These are phyloP conservation scores for Ricinus communis DNA, from an alignment of 345 rosid genomes.

Conservation along the genomic window DNA sequence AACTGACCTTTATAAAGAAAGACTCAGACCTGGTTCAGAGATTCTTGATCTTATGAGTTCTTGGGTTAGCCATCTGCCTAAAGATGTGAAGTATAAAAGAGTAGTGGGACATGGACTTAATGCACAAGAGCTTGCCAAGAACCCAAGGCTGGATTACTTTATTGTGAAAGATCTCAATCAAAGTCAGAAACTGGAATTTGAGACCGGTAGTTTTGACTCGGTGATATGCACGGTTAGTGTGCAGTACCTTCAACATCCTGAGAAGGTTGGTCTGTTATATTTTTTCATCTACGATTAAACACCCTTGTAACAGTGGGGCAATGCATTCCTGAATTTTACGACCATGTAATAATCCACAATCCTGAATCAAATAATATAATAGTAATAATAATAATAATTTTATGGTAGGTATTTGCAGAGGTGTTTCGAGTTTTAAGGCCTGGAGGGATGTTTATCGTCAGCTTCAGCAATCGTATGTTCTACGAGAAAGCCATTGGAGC, in stretches of 20 bases:
- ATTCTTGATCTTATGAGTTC: slow-evolving; percentile 90
- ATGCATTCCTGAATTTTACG: too few species aligned
- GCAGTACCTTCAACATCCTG: slow-evolving; percentile 86
- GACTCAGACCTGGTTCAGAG: slow-evolving; percentile 58
- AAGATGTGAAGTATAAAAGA: slow-evolving; percentile 57
- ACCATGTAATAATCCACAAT: neutral
- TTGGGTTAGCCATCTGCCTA: slow-evolving; percentile 87
- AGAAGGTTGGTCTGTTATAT: slow-evolving; percentile 49
- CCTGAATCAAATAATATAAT: neutral
- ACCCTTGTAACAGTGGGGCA: too few species aligned
- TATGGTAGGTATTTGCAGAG: slow-evolving; percentile 71
- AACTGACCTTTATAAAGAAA: slow-evolving; percentile 61
- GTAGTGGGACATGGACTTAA: slow-evolving; percentile 93
- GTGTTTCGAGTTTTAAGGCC: slow-evolving; percentile 71
- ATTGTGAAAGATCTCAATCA: slow-evolving; percentile 64
- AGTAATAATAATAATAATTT: too few species aligned
- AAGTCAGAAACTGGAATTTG: slow-evolving; percentile 55
- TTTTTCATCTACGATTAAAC: too few species aligned
- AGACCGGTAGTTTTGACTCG: slow-evolving; percentile 62
- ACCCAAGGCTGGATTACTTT: slow-evolving; percentile 59
- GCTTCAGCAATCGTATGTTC: slow-evolving; percentile 90
- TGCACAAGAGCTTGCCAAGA: slow-evolving; percentile 86
- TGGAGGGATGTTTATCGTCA: slow-evolving; percentile 74
- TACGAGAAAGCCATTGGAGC: slow-evolving; percentile 79
- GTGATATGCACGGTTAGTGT: slow-evolving; percentile 79